Conservation (phyloP, 2,329 filamentous ascomycete genomes). For the Arthrobotrys entomopaga region DNA sequence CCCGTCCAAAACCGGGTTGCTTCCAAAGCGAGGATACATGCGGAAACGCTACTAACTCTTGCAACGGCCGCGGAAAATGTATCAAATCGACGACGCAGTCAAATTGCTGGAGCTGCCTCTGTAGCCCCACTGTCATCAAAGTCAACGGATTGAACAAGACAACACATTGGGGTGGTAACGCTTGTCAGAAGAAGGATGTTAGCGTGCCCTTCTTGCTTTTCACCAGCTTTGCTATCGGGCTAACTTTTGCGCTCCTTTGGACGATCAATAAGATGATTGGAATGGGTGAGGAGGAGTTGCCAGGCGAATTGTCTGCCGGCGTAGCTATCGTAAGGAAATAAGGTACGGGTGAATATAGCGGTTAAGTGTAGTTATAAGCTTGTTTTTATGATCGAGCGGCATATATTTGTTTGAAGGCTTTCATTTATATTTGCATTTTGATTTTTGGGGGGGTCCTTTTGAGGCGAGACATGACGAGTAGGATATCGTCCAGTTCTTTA, state of each 20-base stretch:
- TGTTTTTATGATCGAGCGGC: conserved; percentile 39
- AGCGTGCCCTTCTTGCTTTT: conserved; percentile 91
- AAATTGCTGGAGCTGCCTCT: conserved; percentile 82
- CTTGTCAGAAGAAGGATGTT: conserved; percentile 91
- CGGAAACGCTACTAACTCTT: conserved; percentile 75
- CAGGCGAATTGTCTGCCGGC: conserved; percentile 94
- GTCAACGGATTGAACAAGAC: conserved; percentile 68
- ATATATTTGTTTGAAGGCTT: conserved; percentile 26
- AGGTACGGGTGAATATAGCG: conserved; percentile 10
- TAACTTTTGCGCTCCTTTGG: conserved; percentile 72
- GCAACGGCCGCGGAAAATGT: conserved; percentile 84
- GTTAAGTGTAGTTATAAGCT: conserved; percentile 42
- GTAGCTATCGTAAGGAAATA: conserved; percentile 75
- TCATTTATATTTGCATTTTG: conserved; percentile 4
- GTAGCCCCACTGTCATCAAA: conserved; percentile 69
- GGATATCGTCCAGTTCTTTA: not conserved
- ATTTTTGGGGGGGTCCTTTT: conserved; percentile 15
- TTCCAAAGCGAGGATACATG: conserved; percentile 77
- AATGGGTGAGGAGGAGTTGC: conserved; percentile 84
- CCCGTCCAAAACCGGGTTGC: conserved; percentile 73
- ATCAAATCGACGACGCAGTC: conserved; percentile 68
- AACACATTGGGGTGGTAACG: conserved; percentile 81
- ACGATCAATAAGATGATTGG: conserved; percentile 78
- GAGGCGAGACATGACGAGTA: not conserved
- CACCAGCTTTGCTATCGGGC: conserved; percentile 75